Evolutionary conservation across 73 alveolate species (phyloP).

Genomic region (Breviolum minutum): DNA sequence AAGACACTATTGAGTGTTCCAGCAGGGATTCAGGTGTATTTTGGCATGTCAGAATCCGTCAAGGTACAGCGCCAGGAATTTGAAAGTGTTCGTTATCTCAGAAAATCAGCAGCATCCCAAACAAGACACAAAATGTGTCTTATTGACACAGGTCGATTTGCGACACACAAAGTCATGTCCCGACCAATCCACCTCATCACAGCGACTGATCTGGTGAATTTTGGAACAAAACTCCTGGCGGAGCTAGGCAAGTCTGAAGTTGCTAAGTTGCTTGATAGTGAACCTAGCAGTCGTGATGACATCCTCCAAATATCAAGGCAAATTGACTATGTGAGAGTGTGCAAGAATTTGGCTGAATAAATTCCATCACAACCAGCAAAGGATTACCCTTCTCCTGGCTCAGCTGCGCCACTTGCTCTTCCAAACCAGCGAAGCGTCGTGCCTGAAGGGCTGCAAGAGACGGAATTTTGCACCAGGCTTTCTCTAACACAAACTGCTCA

Average conservation of each 20-base stretch:
- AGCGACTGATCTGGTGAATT: background rate
- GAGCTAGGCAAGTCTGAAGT: background rate
- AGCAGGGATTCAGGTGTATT: no score
- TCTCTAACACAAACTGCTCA: no score
- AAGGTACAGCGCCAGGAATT: no score
- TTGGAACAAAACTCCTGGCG: constrained; percentile 26
- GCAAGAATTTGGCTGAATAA: background rate
- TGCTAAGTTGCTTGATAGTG: no score
- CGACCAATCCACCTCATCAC: background rate
- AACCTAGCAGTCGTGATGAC: no score
- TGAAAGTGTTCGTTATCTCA: no score
- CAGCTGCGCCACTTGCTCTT: constrained; percentile 38
- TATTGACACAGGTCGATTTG: background rate
- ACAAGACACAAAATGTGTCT: background rate
- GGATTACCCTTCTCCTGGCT: background rate
- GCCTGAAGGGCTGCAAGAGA: background rate
- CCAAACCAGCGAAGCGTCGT: constrained; percentile 39
- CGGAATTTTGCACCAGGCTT: background rate
- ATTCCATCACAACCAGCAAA: background rate
- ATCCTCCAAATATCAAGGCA: no score
- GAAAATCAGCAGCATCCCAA: background rate
- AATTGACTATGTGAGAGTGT: no score
- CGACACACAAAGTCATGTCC: background rate
- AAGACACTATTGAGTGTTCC: no score
- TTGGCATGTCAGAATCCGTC: no score